These are phyloP conservation scores for Eucalyptus tenuipes DNA, from an alignment of 345 rosid species.

Conservation along the genomic window DNA sequence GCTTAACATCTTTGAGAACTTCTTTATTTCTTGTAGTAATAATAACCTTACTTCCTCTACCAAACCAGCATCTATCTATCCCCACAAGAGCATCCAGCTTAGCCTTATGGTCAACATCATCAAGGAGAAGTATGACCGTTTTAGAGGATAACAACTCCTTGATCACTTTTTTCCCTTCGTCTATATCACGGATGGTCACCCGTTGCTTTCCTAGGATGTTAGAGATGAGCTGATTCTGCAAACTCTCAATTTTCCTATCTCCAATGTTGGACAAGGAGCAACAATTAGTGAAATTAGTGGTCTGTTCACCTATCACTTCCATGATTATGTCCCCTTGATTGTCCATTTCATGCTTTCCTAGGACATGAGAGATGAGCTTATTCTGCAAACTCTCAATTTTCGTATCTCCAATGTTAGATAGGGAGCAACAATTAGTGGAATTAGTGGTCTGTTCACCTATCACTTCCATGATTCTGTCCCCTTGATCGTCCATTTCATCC, in stretches of 20 bases:
- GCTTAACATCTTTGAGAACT: not conserved
- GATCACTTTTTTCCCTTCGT: not conserved
- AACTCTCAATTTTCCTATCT: not conserved
- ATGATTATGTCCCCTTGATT: no score
- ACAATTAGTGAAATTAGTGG: not conserved
- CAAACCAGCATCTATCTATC: not conserved
- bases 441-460: not conserved
- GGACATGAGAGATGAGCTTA: not conserved
- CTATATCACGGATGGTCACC: accelerated
- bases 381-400: not conserved
- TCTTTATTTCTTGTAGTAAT: not conserved
- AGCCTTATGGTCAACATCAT: not conserved
- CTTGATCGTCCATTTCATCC: no score
- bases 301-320: no score
- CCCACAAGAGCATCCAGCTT: not conserved
- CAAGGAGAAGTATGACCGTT: not conserved
- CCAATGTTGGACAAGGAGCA: not conserved
- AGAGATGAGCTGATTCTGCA: not conserved
- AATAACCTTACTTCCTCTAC: not conserved
- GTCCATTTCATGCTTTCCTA: no score
- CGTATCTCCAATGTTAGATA: not conserved
- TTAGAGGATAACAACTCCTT: not conserved
- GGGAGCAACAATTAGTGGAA: not conserved
- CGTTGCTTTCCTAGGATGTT: not conserved
- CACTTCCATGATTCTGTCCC: no score